A percentile compares a stretch with the other conserved stretches of the same genome.
phyloP scores from a whole-genome alignment of 176 grass and related monocot genomes.

The Metroxylon sagu region DNA sequence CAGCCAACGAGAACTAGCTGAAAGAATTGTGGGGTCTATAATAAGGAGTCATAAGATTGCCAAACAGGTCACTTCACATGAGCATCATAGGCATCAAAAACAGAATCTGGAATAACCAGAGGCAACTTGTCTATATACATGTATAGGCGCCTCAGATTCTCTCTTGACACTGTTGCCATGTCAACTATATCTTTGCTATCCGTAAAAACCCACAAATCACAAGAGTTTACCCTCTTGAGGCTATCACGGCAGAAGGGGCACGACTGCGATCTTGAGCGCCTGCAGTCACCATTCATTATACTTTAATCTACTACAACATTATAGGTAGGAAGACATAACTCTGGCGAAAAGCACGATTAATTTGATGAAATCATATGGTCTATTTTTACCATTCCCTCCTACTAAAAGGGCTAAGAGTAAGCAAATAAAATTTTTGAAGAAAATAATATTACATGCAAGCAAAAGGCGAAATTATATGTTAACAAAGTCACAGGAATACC shows the following conservation, averaged over 20 bases:
- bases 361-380: too few relatives aligned
- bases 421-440: too few relatives aligned
- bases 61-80: constrained; percentile 62
- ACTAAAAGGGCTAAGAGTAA: too few relatives aligned
- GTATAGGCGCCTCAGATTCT: constrained; percentile 61
- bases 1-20: constrained; percentile 23
- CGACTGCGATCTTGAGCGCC: constrained; percentile 70
- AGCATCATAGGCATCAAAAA: constrained; percentile 78
- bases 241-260: constrained; percentile 89
- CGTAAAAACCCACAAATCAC: constrained; percentile 70
- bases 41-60: constrained; percentile 2
- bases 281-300: constrained; percentile 23
- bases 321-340: too few relatives aligned
- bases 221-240: constrained; percentile 68
- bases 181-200: constrained; percentile 52
- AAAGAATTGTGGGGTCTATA: constrained; percentile 11
- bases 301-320: constrained; percentile 15
- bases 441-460: too few relatives aligned
- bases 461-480: too few relatives aligned
- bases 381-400: too few relatives aligned
- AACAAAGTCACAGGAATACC: too few relatives aligned
- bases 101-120: constrained; percentile 48
- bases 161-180: constrained; percentile 55
- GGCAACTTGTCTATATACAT: constrained; percentile 79
- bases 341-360: too few relatives aligned